phyloP scores from a whole-genome alignment of 2,329 filamentous ascomycete species.

The Raffaelea ambrosiae region DNA sequence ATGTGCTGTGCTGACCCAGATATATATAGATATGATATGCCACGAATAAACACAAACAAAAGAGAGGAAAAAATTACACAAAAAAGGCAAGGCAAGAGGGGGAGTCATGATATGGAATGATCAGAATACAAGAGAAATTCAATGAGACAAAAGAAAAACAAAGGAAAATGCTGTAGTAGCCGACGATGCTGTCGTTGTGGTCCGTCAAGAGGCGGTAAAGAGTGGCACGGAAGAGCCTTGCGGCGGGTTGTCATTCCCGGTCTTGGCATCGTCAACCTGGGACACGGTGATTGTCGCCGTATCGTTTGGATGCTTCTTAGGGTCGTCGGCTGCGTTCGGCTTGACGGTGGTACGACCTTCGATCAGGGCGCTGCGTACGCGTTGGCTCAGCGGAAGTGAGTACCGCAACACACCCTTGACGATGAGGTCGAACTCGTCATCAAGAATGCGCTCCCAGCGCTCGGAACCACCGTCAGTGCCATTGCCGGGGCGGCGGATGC shows the following conservation, averaged over 20 bases:
- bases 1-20: background rate
- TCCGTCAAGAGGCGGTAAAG: background rate
- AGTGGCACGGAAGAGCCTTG: no score
- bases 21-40: no score
- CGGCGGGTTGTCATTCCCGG: no score
- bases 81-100: background rate
- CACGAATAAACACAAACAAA: background rate
- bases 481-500: constrained; percentile 77
- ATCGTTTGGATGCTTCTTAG: constrained; percentile 28
- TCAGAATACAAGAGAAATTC: background rate
- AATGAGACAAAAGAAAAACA: background rate
- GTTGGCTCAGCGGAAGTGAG: constrained; percentile 52
- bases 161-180: background rate
- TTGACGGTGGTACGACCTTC: constrained; percentile 52
- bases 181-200: background rate
- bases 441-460: constrained; percentile 82
- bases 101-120: background rate
- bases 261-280: no score
- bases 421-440: constrained; percentile 89
- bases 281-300: constrained; percentile 15
- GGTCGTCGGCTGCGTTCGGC: constrained; percentile 53
- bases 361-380: constrained; percentile 50
- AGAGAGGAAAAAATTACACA: background rate
- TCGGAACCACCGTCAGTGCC: constrained; percentile 76
- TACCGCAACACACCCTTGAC: constrained; percentile 89